Evolutionary conservation across 2,329 filamentous ascomycete species (phyloP).

Genomic region (Alternaria rosae): DNA sequence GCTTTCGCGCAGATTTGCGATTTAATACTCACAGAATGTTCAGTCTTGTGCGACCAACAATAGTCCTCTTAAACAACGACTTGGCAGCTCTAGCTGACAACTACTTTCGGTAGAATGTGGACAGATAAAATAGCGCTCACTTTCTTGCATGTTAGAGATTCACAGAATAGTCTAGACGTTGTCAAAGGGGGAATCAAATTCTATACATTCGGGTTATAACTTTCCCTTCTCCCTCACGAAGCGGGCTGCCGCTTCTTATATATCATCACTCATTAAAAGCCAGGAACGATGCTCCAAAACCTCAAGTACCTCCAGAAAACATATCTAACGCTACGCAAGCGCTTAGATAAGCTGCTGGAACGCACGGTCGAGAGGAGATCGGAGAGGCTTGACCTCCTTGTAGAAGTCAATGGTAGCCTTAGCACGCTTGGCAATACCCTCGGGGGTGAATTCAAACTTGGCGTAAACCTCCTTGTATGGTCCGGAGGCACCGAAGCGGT

Average conservation of each 20-base stretch:
- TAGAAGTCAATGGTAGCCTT: slow-evolving; percentile 94
- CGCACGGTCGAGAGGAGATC: slow-evolving; percentile 94
- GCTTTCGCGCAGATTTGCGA: no score
- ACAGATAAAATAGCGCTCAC: no score
- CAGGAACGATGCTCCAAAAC: slow-evolving; percentile 1
- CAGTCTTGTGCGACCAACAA: no score
- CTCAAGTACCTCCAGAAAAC: slow-evolving; percentile 3
- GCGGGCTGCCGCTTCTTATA: slow-evolving; percentile 26
- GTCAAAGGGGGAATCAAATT: slow-evolving; percentile 30
- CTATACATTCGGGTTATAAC: slow-evolving; percentile 27
- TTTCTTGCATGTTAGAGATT: no score
- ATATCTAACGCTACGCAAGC: slow-evolving; percentile 9
- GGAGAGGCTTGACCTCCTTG: slow-evolving; percentile 87
- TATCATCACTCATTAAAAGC: slow-evolving; percentile 14
- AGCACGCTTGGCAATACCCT: slow-evolving; percentile 95
- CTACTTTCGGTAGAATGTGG: no score
- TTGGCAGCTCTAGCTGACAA: no score
- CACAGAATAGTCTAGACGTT: no score
- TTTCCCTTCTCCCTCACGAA: slow-evolving; percentile 21
- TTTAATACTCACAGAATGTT: no score
- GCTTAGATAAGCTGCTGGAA: slow-evolving; percentile 94
- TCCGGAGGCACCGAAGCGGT: slow-evolving; percentile 97
- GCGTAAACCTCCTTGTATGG: slow-evolving; percentile 98
- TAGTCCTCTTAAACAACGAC: no score
- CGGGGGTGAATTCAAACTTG: slow-evolving; percentile 99